phyloP scores from a whole-genome alignment of 371 early-diverging fungal species.

The Blastocladiella emersonii region DNA sequence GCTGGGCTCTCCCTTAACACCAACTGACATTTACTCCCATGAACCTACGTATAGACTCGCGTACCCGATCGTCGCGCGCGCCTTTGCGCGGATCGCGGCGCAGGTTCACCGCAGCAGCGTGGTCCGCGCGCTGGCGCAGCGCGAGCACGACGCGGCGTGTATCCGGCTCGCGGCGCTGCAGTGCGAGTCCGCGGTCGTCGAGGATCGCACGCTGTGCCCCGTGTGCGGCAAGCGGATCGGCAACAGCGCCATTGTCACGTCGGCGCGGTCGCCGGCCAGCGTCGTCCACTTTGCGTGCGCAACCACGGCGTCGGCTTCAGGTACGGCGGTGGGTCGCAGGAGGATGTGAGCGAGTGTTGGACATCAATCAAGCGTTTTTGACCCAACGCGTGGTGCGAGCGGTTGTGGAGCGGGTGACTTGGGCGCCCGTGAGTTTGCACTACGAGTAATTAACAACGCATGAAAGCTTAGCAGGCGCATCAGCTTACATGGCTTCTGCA shows the following conservation, averaged over 20 bases:
- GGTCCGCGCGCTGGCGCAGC: neutral
- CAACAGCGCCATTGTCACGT: neutral
- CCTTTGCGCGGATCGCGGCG: neutral
- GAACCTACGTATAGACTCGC: neutral
- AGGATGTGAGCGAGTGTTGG: too few species aligned
- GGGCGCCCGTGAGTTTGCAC: too few species aligned
- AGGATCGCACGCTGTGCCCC: neutral
- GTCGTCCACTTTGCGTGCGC: neutral
- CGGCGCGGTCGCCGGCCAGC: neutral
- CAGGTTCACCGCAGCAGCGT: neutral
- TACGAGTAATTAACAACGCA: too few species aligned
- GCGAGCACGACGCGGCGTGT: neutral
- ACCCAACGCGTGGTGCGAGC: too few species aligned
- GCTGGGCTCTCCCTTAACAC: neutral
- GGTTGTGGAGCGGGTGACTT: too few species aligned
- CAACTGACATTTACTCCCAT: neutral
- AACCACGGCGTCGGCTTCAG: too few species aligned
- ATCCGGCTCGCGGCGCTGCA: neutral
- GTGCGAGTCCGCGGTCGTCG: neutral
- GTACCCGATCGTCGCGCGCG: neutral
- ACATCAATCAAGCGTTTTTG: too few species aligned
- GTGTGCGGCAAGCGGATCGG: neutral
- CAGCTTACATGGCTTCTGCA: too few species aligned
- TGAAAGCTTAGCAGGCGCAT: too few species aligned
- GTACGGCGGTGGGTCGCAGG: too few species aligned